Evolutionary conservation across 495 filamentous ascomycete genomes (phyloP), one percentile per base, ranked within the genome.

Genomic region (Astrothelium macrocarpum): DNA sequence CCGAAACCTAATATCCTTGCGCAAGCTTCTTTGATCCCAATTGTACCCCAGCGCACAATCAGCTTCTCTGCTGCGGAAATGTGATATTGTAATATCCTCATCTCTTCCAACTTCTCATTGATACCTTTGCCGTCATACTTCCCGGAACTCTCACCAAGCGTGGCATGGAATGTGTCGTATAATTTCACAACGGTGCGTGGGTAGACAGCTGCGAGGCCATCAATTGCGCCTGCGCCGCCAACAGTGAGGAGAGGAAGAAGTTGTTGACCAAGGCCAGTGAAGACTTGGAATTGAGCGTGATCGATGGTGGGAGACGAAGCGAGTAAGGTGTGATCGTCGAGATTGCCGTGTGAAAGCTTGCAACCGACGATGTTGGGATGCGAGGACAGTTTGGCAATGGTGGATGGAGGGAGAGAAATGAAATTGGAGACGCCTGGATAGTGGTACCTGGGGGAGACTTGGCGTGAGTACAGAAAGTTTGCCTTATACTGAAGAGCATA

Each of bases 341-440:
- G 78, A 59, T 85, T 82, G 62, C 83, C 84, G 68, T 88, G 85
- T 4, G 84, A 87, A 70, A 88, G 82, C 74, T 88, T 87, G 72
- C 81, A 84, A 42, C 85, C 85, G 0, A 87, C 84, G 61, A 88
- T 85, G 60, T 84, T 85, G 18, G 77, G 76, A 67, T 86, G 79
- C 28, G 73, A 68, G 0, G 85, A 80, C 23, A 88, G 76, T 3
- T 65, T 68, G 26, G 74, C 77, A 68, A 84, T 84, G 11, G 80
- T 85, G 29, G 80, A 74, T 3, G 84, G 81, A 14, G 76, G 66
- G 59, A 87, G 75, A 32, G 76, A 74, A 59, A 86, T 75, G 59
- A 81, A 79, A 70, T 88, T 88, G 0, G 81, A 84, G 5, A 88
- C 85, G 20, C 81, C 83, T 0, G 85, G 85, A 69, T 87, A 88